A percentile compares a stretch with the other conserved stretches of the same genome.
Evolutionary conservation across 2,329 filamentous ascomycete species (phyloP).

Genomic region (Knufia petricola): DNA sequence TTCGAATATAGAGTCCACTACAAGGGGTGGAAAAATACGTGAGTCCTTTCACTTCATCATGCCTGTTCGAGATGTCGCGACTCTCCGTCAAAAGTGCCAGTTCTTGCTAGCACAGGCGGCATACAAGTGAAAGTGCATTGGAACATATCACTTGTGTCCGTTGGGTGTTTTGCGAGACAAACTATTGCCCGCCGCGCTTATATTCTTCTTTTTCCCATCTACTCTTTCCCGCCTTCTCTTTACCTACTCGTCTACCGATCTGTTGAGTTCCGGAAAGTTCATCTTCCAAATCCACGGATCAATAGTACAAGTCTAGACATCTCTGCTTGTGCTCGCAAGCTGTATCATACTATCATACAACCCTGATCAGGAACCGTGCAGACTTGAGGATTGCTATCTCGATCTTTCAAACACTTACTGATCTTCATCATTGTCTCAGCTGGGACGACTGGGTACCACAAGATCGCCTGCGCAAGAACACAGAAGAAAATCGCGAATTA

Average conservation of each 20-base stretch:
- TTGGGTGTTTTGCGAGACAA: neutral
- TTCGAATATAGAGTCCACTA: conserved; percentile 93
- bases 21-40: conserved; percentile 98
- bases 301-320: neutral
- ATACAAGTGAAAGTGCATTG: neutral
- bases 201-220: neutral
- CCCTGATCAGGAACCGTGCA: neutral
- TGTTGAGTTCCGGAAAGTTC: neutral
- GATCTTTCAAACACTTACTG: neutral
- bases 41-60: conserved; percentile 20
- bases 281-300: neutral
- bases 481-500: conserved; percentile 87
- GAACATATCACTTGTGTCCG: neutral
- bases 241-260: neutral
- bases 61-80: neutral
- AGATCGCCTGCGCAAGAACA: conserved; percentile 88
- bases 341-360: neutral
- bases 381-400: neutral
- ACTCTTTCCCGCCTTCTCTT: neutral
- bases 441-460: conserved; percentile 98
- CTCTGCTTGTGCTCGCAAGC: neutral
- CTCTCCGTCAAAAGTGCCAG: neutral
- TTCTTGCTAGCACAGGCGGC: neutral
- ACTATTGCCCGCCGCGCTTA: neutral
- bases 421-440: conserved; percentile 31